Evolutionary conservation across 1,284 basidiomycete species (phyloP).

Genomic region (Irpex sp.): DNA sequence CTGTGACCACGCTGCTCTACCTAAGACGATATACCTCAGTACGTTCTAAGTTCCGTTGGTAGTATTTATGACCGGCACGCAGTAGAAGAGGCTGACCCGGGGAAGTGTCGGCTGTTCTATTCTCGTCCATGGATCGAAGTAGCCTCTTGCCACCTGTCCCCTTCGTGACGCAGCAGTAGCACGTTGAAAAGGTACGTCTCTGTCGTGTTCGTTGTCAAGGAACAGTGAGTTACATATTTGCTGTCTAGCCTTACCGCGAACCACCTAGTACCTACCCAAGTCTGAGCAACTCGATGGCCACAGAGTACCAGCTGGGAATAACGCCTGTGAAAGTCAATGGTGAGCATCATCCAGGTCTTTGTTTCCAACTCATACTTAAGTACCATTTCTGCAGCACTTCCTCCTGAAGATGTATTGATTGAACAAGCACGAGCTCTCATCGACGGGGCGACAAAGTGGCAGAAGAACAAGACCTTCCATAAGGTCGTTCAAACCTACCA

Average conservation of each 20-base stretch:
- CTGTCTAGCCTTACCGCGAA: neutral
- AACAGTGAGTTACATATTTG: neutral
- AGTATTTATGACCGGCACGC: neutral
- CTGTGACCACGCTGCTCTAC: too few relatives aligned
- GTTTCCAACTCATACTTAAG: neutral
- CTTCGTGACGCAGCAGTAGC: neutral
- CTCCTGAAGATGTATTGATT: conserved; percentile 52
- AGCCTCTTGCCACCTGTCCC: neutral
- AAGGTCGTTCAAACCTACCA: conserved; percentile 51
- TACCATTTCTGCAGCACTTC: conserved; percentile 39
- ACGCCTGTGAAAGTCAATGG: conserved; percentile 26
- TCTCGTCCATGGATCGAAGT: neutral
- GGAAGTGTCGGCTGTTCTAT: neutral
- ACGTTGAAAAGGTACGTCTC: neutral
- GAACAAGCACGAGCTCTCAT: conserved; percentile 49
- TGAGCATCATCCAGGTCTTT: neutral
- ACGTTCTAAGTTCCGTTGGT: too few relatives aligned
- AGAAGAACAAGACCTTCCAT: conserved; percentile 55
- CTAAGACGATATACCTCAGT: too few relatives aligned
- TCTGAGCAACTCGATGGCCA: conserved; percentile 4
- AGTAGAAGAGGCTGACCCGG: neutral
- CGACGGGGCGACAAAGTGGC: conserved; percentile 53
- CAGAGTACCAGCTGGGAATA: conserved; percentile 34
- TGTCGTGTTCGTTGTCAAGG: neutral
- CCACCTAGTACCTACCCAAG: neutral